Percentiles rank a stretch among this genome's conserved stretches.
phyloP scores from a whole-genome alignment of 257 asterid genomes.

The Fraxinus cuspidata region DNA sequence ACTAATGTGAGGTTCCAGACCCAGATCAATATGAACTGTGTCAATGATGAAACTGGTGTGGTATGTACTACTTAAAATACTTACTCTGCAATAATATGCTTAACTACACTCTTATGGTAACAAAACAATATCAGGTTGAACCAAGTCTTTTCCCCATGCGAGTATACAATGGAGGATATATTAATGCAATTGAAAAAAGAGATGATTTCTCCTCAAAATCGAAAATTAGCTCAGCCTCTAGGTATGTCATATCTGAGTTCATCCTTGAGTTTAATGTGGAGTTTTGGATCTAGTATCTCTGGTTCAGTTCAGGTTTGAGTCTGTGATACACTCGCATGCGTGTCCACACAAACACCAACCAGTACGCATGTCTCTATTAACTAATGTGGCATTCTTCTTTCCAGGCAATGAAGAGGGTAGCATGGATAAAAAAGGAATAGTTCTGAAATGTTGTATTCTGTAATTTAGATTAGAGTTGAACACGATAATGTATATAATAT shows the following conservation, averaged over 20 bases:
- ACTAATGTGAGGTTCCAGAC: constrained; percentile 78
- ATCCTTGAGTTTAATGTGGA: neutral
- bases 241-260: constrained; percentile 37
- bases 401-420: constrained; percentile 74
- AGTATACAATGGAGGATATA: constrained; percentile 82
- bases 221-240: constrained; percentile 73
- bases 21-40: constrained; percentile 76
- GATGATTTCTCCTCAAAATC: constrained; percentile 80
- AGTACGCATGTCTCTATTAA: neutral
- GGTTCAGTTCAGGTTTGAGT: neutral
- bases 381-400: constrained; percentile 9
- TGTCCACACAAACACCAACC: neutral
- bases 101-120: neutral
- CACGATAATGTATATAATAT: constrained; percentile 30
- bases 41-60: constrained; percentile 66
- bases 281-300: neutral
- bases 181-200: constrained; percentile 70
- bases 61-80: constrained; percentile 39
- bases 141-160: constrained; percentile 77
- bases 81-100: neutral
- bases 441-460: constrained; percentile 70
- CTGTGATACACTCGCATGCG: no score
- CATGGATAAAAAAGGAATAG: constrained; percentile 72
- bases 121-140: constrained; percentile 52
- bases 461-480: constrained; percentile 30